Evolutionary conservation across 306 rosid genomes (phyloP), one percentile per base, ranked within the genome.

Genomic region (Astragalus glycyphyllos): DNA sequence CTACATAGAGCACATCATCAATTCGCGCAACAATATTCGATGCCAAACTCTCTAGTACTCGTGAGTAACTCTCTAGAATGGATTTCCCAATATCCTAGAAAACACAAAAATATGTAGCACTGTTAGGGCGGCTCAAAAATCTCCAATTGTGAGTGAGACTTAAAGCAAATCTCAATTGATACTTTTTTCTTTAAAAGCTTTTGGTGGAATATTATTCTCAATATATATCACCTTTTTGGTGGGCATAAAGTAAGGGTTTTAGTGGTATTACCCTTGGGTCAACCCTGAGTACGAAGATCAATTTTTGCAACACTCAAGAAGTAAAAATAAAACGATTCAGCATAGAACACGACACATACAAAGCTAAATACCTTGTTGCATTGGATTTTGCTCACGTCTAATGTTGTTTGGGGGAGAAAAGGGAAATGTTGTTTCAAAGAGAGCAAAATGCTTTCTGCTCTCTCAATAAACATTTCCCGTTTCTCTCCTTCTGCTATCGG

Each of bases 21-120:
- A 93, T 87, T 1, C 98, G 89, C 15, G 98, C 96, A 8, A 88
- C 81, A 0, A 93, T 86, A 26, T 90, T 93, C 8, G 81, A 93
- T 20, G 98, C 94, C 70, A 93, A 80, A 82, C 97, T 93, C 89
- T 93, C 98, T 72, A 93, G 64, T 32, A 90, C 96, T 69, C 98
- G 74, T 0, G 98, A 93, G 75, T 93, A 93, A 77, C 96, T 90
- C 88, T 93, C 98, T 13, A 93, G 78, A 64, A 93, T 87, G 10
- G 96, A 86, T 70, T 90, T 90, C 56, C 97, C 98, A 34, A 90
- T 86, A 59, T 93, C 98, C 98, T 93, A 72, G 11, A 69, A 4
- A 74, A 62, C 10, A 59, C 15, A 77, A 71, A 20, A 20, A 20
- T 20, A 20, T 20, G 23, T 20, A 2, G 2, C 1, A 20, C 23